phyloP scores from a whole-genome alignment of 805 yeast genomes.

The Hermanozyma aechmeae region DNA sequence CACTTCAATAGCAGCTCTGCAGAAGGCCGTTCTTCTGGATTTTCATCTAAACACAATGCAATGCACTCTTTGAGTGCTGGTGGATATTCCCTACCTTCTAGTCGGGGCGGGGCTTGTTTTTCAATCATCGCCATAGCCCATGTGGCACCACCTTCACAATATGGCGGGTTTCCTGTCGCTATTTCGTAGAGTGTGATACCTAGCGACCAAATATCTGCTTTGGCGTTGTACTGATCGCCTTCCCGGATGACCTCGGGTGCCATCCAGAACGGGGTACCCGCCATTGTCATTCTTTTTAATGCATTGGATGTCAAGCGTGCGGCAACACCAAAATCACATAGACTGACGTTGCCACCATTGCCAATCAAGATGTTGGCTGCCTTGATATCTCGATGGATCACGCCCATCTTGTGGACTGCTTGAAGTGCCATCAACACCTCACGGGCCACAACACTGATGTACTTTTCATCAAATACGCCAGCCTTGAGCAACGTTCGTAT shows the following conservation, averaged over 20 bases:
- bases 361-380: conserved; percentile 91
- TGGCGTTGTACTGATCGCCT: conserved; percentile 77
- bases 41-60: conserved; percentile 89
- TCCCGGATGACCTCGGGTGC: conserved; percentile 97
- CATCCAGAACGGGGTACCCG: conserved; percentile 98
- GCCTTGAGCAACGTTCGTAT: conserved; percentile 77
- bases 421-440: conserved; percentile 72
- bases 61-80: conserved; percentile 73
- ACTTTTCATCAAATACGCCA: conserved; percentile 79
- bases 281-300: conserved; percentile 85
- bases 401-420: conserved; percentile 79
- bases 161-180: conserved; percentile 96
- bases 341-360: conserved; percentile 80
- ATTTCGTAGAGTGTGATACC: conserved; percentile 93
- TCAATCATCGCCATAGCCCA: conserved; percentile 93
- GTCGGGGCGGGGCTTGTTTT: conserved; percentile 86
- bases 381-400: conserved; percentile 92
- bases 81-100: conserved; percentile 84
- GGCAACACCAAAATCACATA: conserved; percentile 98
- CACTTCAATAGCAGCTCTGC: conserved; percentile 80
- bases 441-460: conserved; percentile 74
- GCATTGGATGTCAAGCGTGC: conserved; percentile 76
- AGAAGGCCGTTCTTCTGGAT: conserved; percentile 75
- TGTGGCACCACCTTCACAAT: conserved; percentile 88
- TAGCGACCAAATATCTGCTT: conserved; percentile 95